Evolutionary conservation across 257 asterid genomes (phyloP), one percentile per base, ranked within the genome.

Genomic region (Ilex asprella): DNA sequence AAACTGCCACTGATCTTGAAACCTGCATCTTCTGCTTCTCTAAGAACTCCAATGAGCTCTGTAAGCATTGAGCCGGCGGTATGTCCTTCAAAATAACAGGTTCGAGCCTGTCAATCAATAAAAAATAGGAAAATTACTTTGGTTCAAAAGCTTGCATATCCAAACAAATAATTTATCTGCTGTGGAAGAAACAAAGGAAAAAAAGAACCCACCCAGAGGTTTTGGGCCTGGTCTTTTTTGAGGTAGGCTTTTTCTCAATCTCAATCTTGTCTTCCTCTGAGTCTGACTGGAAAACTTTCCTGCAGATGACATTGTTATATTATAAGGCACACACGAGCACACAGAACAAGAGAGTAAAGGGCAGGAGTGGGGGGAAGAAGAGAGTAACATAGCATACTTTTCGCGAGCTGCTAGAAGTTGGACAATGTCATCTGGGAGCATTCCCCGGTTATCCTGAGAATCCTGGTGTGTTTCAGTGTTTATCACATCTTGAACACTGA

Each of bases 341-440:
- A 21, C 59, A 58, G 50, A n/a, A 62, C 27, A 55, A 4, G 30
- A 51, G 43, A 49, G 2, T 10, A n/a, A 57, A 27, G 27, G 27
- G 27, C 27, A 21, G 27, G 27, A 0, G 43, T 1, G 16, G 54
- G 50, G 14, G 60, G 64, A 35, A 41, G 47, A 2, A 29, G 27
- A 16, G 41, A 30, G 27, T 21, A 21, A 21, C 27, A 59, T n/a
- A 62, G 61, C 87, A 43, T 79, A 91, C 98, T 88, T 91, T 68
- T 92, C 95, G 53, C 77, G 76, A 72, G 87, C 85, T 31, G 77
- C 95, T 65, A 88, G 85, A 59, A 80, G 70, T 70, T 86, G 70
- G 63, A 89, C 95, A 49, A 89, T 83, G 61, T 86, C 85, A 66
- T 83, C 97, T 7, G 97, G 97, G 14, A 92, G 91, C 95, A 86